These are phyloP conservation scores for Sphaerosporella brunnea DNA, from an alignment of 495 filamentous ascomycete genomes.

Conservation along the genomic window DNA sequence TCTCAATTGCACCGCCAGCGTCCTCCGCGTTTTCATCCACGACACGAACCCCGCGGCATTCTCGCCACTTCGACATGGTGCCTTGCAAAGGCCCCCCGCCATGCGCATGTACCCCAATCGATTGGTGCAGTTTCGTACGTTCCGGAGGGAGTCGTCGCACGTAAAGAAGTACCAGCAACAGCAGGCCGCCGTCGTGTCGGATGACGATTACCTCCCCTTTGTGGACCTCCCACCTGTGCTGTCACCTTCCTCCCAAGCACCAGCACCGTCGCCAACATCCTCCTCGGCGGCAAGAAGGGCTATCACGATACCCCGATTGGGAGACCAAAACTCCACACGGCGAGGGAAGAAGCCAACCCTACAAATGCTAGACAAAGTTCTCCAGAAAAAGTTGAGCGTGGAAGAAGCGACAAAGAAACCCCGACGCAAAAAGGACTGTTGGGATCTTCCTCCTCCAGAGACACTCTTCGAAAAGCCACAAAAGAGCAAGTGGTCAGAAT, in stretches of 20 bases:
- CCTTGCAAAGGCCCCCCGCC: background rate
- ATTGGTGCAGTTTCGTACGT: background rate
- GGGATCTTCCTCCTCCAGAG: too few species aligned
- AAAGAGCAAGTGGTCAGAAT: too few species aligned
- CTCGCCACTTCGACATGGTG: background rate
- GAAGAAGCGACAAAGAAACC: too few species aligned
- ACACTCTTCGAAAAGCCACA: too few species aligned
- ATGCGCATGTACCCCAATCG: background rate
- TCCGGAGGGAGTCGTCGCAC: background rate
- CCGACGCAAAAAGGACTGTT: too few species aligned
- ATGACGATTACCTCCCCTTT: conserved; percentile 25
- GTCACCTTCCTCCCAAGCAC: too few species aligned
- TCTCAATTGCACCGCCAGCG: conserved; percentile 12
- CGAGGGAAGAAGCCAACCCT: conserved; percentile 1
- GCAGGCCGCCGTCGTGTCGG: conserved; percentile 10
- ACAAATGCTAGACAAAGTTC: background rate
- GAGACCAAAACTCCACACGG: too few species aligned
- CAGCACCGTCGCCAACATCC: too few species aligned
- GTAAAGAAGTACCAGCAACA: conserved; percentile 5
- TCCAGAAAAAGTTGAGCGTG: too few species aligned
- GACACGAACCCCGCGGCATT: background rate
- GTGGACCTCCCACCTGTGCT: too few species aligned
- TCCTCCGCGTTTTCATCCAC: conserved; percentile 13
- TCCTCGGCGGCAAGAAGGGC: too few species aligned
- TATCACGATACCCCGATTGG: too few species aligned